Evolutionary conservation across 495 filamentous ascomycete species (phyloP), one percentile per base, ranked within the genome.

Genomic region (Aspergillus kassunensis): DNA sequence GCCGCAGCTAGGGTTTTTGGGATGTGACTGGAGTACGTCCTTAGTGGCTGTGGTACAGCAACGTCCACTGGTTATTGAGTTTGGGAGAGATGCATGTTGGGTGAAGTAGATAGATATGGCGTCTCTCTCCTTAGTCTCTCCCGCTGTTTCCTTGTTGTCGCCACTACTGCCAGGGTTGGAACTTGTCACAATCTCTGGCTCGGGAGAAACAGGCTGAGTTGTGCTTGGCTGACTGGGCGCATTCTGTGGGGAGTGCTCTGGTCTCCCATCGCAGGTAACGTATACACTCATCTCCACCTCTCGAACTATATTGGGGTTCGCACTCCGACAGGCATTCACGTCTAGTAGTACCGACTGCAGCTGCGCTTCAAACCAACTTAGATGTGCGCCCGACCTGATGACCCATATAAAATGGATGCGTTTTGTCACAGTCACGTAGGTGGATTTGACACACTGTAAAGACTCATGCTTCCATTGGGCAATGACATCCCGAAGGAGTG

Each of bases 341-440:
- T 78, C 80, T 12, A 74, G 71, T 36, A 82, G 68, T 1, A 83
- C 76, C 33, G 79, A 71, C 15, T 75, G 71, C 2, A 95, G 68
- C 53, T 84, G 78, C 10, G 68, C 63, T n/a, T 80, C 74, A 54
- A 89, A 89, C 75, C 84, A 91, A 24, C 65, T 73, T n/a, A 87
- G 66, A 53, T 91, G 86, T 9, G 81, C 77, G 0, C 79, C 77
- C 23, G 81, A 79, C 55, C 82, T 88, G 33, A 92, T 80, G 18
- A 89, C 80, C 73, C 91, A 84, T 2, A 92, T 69, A 49, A 92
- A 88, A 11, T 82, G 78, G 11, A 91, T 65, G 27, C 80, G 74
- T 50, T 83, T 81, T 11, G 82, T 86, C 45, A 82, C 88, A 6
- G 70, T 63, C 6, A 59, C 30, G 13, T 51, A 54, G 20, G 29